Conservation (phyloP, 192 early-diverging fungal species). For the Radiomyces spectabilis region DNA sequence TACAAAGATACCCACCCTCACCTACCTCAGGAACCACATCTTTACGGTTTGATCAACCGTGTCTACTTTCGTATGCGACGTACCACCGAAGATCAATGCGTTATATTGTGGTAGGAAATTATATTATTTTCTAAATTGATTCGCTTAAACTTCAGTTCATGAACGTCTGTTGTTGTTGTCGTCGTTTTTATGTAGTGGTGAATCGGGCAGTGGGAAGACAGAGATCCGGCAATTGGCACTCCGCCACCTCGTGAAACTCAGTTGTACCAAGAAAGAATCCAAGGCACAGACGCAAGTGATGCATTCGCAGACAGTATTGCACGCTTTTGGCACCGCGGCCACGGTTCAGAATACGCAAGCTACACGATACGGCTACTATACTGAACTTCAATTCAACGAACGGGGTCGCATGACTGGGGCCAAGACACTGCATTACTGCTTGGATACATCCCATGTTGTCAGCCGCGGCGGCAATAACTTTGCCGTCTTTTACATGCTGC, state of each 20-base stretch:
- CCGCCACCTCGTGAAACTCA: conserved; percentile 74
- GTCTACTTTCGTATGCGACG: conserved; percentile 66
- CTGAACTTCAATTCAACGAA: conserved; percentile 88
- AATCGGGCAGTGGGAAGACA: conserved; percentile 82
- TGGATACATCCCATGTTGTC: conserved; percentile 54
- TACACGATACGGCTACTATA: conserved; percentile 77
- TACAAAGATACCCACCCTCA: conserved; percentile 32
- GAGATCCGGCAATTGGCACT: conserved; percentile 59
- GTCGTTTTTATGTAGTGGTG: conserved; percentile 48
- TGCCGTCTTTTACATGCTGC: conserved; percentile 76
- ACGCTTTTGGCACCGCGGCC: conserved; percentile 74
- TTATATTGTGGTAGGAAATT: conserved; percentile 50
- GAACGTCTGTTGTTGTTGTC: conserved; percentile 3
- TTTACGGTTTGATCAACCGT: conserved; percentile 59
- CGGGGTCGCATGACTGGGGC: conserved; percentile 75
- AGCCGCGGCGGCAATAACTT: conserved; percentile 51
- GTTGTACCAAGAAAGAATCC: conserved; percentile 68
- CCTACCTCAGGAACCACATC: conserved; percentile 49
- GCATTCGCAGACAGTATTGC: conserved; percentile 62
- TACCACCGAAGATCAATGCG: conserved; percentile 62
- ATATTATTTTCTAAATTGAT: background rate
- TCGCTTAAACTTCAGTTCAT: no score
- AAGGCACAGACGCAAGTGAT: conserved; percentile 65
- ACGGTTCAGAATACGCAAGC: conserved; percentile 54
- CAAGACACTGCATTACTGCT: conserved; percentile 67